phyloP scores from a whole-genome alignment of 805 yeast species.

The Cyberlindnera euphorbiiphila region DNA sequence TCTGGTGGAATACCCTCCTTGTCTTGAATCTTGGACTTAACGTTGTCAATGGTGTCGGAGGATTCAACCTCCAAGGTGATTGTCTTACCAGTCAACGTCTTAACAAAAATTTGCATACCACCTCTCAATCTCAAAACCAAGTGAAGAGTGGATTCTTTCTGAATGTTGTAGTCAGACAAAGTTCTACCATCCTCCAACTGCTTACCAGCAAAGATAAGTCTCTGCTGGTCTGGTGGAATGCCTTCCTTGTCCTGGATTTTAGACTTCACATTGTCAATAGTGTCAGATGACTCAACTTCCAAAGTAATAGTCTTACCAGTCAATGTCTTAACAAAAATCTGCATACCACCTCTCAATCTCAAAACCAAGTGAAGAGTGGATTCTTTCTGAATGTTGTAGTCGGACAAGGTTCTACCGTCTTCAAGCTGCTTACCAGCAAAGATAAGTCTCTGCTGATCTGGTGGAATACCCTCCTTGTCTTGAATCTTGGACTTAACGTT shows the following conservation, averaged over 20 bases:
- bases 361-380: constrained; percentile 79
- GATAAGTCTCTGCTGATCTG: constrained; percentile 94
- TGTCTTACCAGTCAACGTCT: constrained; percentile 96
- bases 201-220: too few species aligned
- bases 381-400: constrained; percentile 93
- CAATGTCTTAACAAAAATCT: neutral
- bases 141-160: constrained; percentile 85
- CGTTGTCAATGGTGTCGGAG: constrained; percentile 93
- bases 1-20: constrained; percentile 99
- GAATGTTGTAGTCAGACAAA: constrained; percentile 89
- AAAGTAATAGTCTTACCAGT: neutral
- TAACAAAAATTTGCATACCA: constrained; percentile 89
- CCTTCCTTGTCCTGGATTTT: too few species aligned
- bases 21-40: constrained; percentile 93
- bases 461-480: constrained; percentile 99
- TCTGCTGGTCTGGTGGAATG: too few species aligned
- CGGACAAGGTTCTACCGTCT: constrained; percentile 90
- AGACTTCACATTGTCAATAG: neutral
- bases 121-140: constrained; percentile 75
- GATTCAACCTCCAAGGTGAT: constrained; percentile 97
- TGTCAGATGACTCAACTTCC: neutral
- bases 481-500: constrained; percentile 92
- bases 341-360: constrained; percentile 68
- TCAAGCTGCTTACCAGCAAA: constrained; percentile 95
- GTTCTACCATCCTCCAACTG: constrained; percentile 86